A percentile compares a stretch with the other conserved stretches of the same genome.
Conservation (phyloP, 2,329 filamentous ascomycete species). For the Verticillium alfalfae region DNA sequence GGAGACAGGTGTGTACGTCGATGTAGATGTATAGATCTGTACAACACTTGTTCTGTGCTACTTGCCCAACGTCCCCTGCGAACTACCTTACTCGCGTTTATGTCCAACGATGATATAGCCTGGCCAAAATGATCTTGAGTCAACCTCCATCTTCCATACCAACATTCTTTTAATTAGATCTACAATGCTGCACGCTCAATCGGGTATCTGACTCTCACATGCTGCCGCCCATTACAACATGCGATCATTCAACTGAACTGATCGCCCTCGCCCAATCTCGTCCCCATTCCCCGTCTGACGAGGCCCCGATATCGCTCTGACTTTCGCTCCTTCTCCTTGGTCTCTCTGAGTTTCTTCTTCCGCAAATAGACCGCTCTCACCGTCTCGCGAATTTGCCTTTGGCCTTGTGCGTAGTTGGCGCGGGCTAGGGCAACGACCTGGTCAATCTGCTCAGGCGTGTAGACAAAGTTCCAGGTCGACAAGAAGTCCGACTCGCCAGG, state of each 20-base stretch:
- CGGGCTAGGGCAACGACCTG: conserved; percentile 74
- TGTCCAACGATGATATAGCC: neutral
- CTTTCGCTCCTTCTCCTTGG: conserved; percentile 36
- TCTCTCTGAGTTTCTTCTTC: conserved; percentile 66
- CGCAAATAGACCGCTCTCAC: conserved; percentile 88
- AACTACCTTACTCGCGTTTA: neutral
- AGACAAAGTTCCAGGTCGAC: conserved; percentile 97
- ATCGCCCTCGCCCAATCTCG: conserved; percentile 56
- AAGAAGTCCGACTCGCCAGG: conserved; percentile 80
- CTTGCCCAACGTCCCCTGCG: neutral
- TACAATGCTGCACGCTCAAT: neutral
- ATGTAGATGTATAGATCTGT: conserved; percentile 3
- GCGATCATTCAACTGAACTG: conserved; percentile 48
- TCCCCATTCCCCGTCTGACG: conserved; percentile 44
- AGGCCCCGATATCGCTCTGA: conserved; percentile 37
- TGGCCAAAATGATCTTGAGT: neutral
- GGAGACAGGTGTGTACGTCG: neutral
- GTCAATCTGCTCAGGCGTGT: conserved; percentile 86
- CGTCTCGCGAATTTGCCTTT: conserved; percentile 69
- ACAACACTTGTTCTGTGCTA: neutral
- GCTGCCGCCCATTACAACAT: neutral
- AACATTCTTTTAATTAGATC: neutral
- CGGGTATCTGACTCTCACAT: neutral
- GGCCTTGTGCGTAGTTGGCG: conserved; percentile 82
- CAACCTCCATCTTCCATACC: neutral